phyloP scores from a whole-genome alignment of 768 basidiomycete species.

The Trametes coccinea region DNA sequence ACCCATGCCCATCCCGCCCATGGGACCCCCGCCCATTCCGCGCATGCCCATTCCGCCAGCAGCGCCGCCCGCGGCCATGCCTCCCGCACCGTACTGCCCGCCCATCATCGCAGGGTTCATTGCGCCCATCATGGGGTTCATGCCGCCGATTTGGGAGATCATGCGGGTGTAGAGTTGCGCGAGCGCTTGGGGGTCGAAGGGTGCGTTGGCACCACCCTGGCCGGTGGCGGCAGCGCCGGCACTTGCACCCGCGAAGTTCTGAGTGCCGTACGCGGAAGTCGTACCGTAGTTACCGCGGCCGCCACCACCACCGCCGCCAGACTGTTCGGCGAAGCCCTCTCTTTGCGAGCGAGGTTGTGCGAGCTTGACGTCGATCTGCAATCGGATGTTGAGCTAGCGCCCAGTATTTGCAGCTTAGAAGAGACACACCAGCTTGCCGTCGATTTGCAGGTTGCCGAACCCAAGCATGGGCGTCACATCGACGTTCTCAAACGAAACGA shows the following conservation, averaged over 20 bases:
- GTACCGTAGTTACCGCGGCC: slow-evolving; percentile 34
- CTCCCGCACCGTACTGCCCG: slow-evolving; percentile 38
- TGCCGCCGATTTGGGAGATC: slow-evolving; percentile 76
- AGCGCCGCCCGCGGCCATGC: slow-evolving; percentile 35
- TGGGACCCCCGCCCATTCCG: slow-evolving; percentile 45
- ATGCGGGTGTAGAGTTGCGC: slow-evolving; percentile 94
- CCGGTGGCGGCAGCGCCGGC: slow-evolving; percentile 25
- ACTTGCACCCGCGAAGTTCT: slow-evolving; percentile 16
- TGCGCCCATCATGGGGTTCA: slow-evolving; percentile 47
- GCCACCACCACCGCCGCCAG: slow-evolving; percentile 40
- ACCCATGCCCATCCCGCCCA: slow-evolving; percentile 42
- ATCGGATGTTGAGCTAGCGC: background rate
- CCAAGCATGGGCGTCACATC: slow-evolving; percentile 87
- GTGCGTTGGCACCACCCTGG: slow-evolving; percentile 29
- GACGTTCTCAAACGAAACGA: slow-evolving; percentile 94
- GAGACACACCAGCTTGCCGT: slow-evolving; percentile 86
- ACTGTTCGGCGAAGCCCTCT: slow-evolving; percentile 59
- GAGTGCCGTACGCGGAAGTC: slow-evolving; percentile 40
- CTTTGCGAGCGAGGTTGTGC: slow-evolving; percentile 89
- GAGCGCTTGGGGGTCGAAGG: slow-evolving; percentile 92
- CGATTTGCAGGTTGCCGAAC: slow-evolving; percentile 86
- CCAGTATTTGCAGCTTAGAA: background rate
- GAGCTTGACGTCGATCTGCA: slow-evolving; percentile 93
- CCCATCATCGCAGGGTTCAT: slow-evolving; percentile 50
- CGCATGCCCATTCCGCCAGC: slow-evolving; percentile 25